These are phyloP conservation scores for Magnusiomyces tetraspermus DNA, from an alignment of 1,139 yeast species.

Conservation along the genomic window DNA sequence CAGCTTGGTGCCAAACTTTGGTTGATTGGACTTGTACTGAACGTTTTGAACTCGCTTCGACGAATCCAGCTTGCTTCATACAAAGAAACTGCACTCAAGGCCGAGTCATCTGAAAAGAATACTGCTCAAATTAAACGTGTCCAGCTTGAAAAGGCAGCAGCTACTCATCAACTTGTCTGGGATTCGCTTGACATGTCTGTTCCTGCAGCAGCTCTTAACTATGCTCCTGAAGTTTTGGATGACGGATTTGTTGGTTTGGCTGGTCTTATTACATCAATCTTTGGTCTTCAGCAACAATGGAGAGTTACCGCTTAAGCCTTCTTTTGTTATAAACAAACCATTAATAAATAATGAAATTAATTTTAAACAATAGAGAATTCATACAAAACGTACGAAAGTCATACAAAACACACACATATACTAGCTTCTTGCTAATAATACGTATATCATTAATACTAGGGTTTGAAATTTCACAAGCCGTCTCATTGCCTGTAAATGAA, in stretches of 20 bases:
- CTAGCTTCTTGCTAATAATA: too few relatives aligned
- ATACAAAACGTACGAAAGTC: too few relatives aligned
- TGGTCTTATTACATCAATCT: slow-evolving; percentile 70
- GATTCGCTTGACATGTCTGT: slow-evolving; percentile 68
- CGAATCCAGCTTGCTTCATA: slow-evolving; percentile 34
- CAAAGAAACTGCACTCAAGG: slow-evolving; percentile 30
- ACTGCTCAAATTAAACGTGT: slow-evolving; percentile 34
- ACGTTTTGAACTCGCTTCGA: slow-evolving; percentile 50
- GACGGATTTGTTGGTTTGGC: slow-evolving; percentile 82
- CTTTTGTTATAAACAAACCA: too few relatives aligned
- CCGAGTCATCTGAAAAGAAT: slow-evolving; percentile 33
- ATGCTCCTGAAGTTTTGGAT: slow-evolving; percentile 39
- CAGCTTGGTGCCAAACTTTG: slow-evolving; percentile 50
- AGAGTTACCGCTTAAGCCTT: slow-evolving; percentile 18
- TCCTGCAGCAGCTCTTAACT: slow-evolving; percentile 60
- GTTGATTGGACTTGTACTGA: slow-evolving; percentile 63
- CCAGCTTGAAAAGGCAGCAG: slow-evolving; percentile 34
- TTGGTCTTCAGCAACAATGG: slow-evolving; percentile 77
- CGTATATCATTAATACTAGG: too few relatives aligned
- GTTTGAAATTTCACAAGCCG: too few relatives aligned
- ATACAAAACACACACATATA: too few relatives aligned
- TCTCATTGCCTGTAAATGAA: too few relatives aligned
- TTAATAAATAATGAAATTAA: too few relatives aligned
- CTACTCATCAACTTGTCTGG: slow-evolving; percentile 65
- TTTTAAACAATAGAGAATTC: too few relatives aligned